phyloP scores from a whole-genome alignment of 768 basidiomycete species.

The Lenzites betulinus region DNA sequence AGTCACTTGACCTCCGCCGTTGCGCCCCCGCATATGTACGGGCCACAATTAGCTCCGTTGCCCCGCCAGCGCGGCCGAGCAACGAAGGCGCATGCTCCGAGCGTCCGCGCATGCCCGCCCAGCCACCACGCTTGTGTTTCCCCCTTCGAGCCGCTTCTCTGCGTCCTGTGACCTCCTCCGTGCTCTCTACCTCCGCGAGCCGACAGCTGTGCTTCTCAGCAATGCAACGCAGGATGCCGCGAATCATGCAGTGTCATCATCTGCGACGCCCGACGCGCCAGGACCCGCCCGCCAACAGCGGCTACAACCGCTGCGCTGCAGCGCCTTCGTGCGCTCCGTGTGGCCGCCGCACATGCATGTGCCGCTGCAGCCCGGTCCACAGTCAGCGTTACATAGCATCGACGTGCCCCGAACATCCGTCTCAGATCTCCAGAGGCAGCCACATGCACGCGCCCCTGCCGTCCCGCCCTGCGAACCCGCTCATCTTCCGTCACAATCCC shows the following conservation, averaged over 20 bases:
- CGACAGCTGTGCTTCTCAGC: conserved; percentile 1
- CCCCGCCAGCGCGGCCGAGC: not conserved
- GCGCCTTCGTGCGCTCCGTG: no score
- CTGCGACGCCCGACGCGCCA: not conserved
- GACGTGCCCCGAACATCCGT: no score
- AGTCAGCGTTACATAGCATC: no score
- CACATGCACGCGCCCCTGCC: no score
- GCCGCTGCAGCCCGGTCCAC: no score
- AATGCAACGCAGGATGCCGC: not conserved
- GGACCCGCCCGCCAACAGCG: not conserved
- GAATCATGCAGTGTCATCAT: not conserved
- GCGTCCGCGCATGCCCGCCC: not conserved
- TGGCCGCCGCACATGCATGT: no score
- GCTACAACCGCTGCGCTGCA: no score
- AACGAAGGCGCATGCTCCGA: conserved; percentile 6
- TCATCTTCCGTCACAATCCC: not conserved
- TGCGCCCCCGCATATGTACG: not conserved
- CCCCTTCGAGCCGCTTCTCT: conserved; percentile 1
- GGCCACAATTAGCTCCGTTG: conserved; percentile 1
- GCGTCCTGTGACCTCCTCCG: conserved; percentile 7
- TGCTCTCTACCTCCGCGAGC: conserved; percentile 4
- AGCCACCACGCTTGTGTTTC: conserved; percentile 4
- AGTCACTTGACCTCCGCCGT: conserved; percentile 18
- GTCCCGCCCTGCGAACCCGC: not conserved
- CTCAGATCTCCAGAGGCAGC: no score